Base-by-base conservation (phyloP, 1,139 yeast genomes). In the Yamadazyma blattariae region DNA sequence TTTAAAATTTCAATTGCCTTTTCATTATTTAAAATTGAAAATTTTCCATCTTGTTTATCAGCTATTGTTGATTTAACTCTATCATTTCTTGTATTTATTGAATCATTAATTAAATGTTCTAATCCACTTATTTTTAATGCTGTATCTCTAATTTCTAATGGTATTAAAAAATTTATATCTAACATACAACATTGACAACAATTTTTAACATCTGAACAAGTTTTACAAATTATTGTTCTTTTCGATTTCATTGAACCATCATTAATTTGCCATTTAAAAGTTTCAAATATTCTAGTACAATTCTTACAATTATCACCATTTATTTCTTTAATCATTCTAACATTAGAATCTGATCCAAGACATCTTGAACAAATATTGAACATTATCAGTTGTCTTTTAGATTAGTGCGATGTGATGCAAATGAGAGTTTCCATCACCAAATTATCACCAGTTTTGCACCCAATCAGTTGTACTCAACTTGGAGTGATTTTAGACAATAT, bases 181-280 rank as follows among this genome's bases (percentile, higher is more conserved):
- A 85, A 60, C 77, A 88, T 74, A 55, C 98, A 92, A 16, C 80
- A 63, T 55, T 92, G 97, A 52, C 98, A 92, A 46, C 95, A 84
- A 59, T 86, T 83, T 44, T 82, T 74, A 32, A 82, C 76, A 29
- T 79, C 65, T 1, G 97, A 82, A 60, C 98, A 92, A 0, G 90
- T 79, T 26, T 64, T 56, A 57, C 98, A 89, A 16, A 88, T 75
- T 5, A 74, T 59, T 5, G 86, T 79, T 47, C 71, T 75, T 40
- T 68, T 68, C 34, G 69, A 52, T 38, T 67, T 62, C 30, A 53
- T 56, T 3, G 66, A 54, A 27, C 67, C 61, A 7, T 60, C 52
- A 8, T 66, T 60, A 2, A 36, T 26, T 33, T 73, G 74, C 95
- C 96, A 88, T 42, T 84, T 71, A 54, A 78, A 89, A 4, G 83